Evolutionary conservation across 1,284 basidiomycete species (phyloP).

Genomic region (Moesziomyces antarcticus): DNA sequence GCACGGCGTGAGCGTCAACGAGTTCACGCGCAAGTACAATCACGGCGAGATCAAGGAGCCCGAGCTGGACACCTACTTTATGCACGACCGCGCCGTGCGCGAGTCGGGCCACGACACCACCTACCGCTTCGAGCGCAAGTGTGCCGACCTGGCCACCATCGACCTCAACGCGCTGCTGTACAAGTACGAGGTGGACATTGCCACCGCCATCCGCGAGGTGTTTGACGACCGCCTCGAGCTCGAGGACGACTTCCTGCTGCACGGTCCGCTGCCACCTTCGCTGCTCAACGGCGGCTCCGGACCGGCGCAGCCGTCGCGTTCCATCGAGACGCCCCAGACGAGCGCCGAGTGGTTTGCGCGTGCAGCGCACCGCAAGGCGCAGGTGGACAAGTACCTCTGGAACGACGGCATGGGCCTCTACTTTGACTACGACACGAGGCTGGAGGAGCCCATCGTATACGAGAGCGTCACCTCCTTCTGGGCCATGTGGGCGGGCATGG

Average conservation of each 20-base stretch:
- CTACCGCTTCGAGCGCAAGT: constrained; percentile 92
- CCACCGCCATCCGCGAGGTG: constrained; percentile 84
- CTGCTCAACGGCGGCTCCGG: constrained; percentile 40
- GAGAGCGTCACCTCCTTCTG: constrained; percentile 95
- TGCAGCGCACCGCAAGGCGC: constrained; percentile 69
- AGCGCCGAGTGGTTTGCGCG: constrained; percentile 65
- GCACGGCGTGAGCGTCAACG: constrained; percentile 92
- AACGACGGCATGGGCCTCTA: constrained; percentile 94
- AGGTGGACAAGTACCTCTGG: constrained; percentile 95
- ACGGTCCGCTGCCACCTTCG: constrained; percentile 51
- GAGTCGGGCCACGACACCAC: constrained; percentile 90
- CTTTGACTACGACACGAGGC: constrained; percentile 94
- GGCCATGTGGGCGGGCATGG: constrained; percentile 97
- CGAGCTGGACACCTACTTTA: constrained; percentile 92
- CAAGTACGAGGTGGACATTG: constrained; percentile 73
- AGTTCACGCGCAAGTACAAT: constrained; percentile 97
- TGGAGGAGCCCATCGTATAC: constrained; percentile 89
- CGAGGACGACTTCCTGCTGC: constrained; percentile 81
- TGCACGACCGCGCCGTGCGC: constrained; percentile 93
- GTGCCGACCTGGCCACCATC: constrained; percentile 93
- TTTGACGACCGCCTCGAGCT: constrained; percentile 91
- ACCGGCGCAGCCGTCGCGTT: constrained; percentile 72
- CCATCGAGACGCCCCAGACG: constrained; percentile 70
- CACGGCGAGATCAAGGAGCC: constrained; percentile 85
- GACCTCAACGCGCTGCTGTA: constrained; percentile 85